Evolutionary conservation across 2,329 filamentous ascomycete species (phyloP).

Genomic region (Penicillium brevicompactum): DNA sequence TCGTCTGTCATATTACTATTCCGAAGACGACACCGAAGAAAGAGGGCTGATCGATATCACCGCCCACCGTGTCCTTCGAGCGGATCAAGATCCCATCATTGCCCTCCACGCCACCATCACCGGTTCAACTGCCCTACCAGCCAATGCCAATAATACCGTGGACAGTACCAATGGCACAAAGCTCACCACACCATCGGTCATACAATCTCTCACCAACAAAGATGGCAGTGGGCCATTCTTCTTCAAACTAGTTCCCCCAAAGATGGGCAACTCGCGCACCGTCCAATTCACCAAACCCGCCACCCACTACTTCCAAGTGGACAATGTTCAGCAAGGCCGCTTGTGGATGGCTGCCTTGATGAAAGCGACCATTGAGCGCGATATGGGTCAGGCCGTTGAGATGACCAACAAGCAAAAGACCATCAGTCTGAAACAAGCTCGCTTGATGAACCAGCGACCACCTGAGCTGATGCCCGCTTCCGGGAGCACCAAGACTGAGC

Average conservation of each 20-base stretch:
- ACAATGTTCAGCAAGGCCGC: slow-evolving; percentile 82
- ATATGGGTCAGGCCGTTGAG: slow-evolving; percentile 73
- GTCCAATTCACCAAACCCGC: slow-evolving; percentile 98
- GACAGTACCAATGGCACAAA: slow-evolving; percentile 38
- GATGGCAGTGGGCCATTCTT: slow-evolving; percentile 79
- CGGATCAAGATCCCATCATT: slow-evolving; percentile 86
- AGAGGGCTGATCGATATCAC: slow-evolving; percentile 97
- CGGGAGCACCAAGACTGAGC: slow-evolving; percentile 23
- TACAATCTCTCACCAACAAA: slow-evolving; percentile 33
- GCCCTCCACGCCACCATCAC: slow-evolving; percentile 90
- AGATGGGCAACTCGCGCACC: slow-evolving; percentile 80
- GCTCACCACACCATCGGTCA: slow-evolving; percentile 33
- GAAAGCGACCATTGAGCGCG: slow-evolving; percentile 97
- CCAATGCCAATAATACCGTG: slow-evolving; percentile 35
- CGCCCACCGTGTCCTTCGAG: slow-evolving; percentile 92
- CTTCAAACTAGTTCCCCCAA: slow-evolving; percentile 94
- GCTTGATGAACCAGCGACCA: slow-evolving; percentile 82
- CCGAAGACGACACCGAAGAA: slow-evolving; percentile 87
- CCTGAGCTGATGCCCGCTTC: slow-evolving; percentile 75
- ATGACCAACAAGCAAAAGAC: slow-evolving; percentile 97
- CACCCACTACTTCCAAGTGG: slow-evolving; percentile 96
- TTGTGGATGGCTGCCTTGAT: slow-evolving; percentile 98
- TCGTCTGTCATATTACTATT: slow-evolving; percentile 93
- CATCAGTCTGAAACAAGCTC: slow-evolving; percentile 86
- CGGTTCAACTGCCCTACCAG: slow-evolving; percentile 70